A percentile compares a stretch with the other conserved stretches of the same genome.
These are phyloP conservation scores for Thielaviopsis populi DNA, from an alignment of 2,329 filamentous ascomycete species.

Conservation along the genomic window DNA sequence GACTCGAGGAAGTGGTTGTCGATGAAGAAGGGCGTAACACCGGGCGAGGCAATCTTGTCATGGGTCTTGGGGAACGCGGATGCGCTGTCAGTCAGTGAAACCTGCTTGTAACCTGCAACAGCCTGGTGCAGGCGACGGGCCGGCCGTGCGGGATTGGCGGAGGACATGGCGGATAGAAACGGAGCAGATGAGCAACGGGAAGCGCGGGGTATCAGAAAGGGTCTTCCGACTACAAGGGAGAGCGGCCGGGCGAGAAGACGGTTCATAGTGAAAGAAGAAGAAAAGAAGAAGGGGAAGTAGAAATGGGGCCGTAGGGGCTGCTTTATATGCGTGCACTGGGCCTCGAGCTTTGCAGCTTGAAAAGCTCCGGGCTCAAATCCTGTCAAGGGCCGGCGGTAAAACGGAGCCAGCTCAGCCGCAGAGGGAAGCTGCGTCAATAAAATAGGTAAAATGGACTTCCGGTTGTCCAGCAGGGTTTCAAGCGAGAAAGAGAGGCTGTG, in stretches of 20 bases:
- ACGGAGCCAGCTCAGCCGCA: background rate
- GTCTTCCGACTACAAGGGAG: constrained; percentile 7
- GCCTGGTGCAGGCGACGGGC: constrained; percentile 38
- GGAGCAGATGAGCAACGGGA: background rate
- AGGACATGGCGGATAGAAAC: constrained; percentile 14
- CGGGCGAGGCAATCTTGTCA: constrained; percentile 50
- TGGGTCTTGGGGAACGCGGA: constrained; percentile 55
- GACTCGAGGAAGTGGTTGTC: constrained; percentile 65
- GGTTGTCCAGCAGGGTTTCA: background rate
- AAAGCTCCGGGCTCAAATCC: background rate
- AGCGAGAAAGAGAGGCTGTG: background rate
- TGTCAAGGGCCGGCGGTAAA: background rate
- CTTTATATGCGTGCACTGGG: background rate
- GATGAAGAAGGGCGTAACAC: constrained; percentile 66
- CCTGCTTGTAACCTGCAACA: constrained; percentile 18
- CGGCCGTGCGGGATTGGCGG: constrained; percentile 28
- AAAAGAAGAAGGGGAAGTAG: background rate
- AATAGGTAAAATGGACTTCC: background rate
- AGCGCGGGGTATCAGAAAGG: constrained; percentile 1
- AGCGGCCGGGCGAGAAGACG: constrained; percentile 8
- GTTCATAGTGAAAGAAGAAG: constrained; percentile 8
- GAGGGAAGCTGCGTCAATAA: background rate
- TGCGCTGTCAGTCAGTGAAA: constrained; percentile 38
- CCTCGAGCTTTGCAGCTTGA: background rate
- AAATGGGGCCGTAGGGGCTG: background rate